A percentile compares a stretch with the other conserved stretches of the same genome.
Conservation (phyloP, 352 stramenopile species). For the Halophytophthora polymorphica region DNA sequence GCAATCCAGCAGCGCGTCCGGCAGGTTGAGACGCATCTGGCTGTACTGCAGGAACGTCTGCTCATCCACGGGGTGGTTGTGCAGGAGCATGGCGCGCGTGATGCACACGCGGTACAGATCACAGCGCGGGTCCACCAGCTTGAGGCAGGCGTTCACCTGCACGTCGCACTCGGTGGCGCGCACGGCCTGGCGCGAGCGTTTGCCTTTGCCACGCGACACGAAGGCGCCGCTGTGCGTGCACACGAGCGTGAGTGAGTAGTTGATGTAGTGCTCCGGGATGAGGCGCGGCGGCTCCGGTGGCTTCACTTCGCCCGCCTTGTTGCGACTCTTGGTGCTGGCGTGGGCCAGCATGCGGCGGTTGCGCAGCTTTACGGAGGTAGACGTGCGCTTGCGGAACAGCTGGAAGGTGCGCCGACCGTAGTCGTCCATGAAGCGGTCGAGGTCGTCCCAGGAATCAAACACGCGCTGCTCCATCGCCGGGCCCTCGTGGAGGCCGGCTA, state of each 20-base stretch:
- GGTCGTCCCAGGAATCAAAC: constrained; percentile 32
- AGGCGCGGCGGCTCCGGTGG: constrained; percentile 8
- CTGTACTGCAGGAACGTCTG: constrained; percentile 36
- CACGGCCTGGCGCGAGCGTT: constrained; percentile 28
- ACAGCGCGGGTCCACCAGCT: constrained; percentile 21
- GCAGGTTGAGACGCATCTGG: constrained; percentile 26
- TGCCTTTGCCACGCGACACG: constrained; percentile 26
- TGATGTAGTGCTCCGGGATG: constrained; percentile 30
- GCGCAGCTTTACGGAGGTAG: constrained; percentile 30
- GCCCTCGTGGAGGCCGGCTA: constrained; percentile 10
- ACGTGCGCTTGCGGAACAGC: constrained; percentile 39
- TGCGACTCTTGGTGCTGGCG: not conserved
- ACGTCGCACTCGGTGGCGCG: constrained; percentile 28
- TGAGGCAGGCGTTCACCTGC: constrained; percentile 35
- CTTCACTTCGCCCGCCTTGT: constrained; percentile 1
- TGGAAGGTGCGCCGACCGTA: constrained; percentile 30
- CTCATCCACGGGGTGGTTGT: constrained; percentile 33
- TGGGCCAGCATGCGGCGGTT: constrained; percentile 26
- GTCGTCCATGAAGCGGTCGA: constrained; percentile 26
- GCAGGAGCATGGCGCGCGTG: constrained; percentile 25
- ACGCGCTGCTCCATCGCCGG: constrained; percentile 15
- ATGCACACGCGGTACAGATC: constrained; percentile 29
- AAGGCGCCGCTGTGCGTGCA: constrained; percentile 37
- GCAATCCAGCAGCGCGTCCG: constrained; percentile 23
- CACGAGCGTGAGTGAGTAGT: constrained; percentile 37